Evolutionary conservation across 306 rosid genomes (phyloP).

Genomic region (Fragaria nilgerrensis): DNA sequence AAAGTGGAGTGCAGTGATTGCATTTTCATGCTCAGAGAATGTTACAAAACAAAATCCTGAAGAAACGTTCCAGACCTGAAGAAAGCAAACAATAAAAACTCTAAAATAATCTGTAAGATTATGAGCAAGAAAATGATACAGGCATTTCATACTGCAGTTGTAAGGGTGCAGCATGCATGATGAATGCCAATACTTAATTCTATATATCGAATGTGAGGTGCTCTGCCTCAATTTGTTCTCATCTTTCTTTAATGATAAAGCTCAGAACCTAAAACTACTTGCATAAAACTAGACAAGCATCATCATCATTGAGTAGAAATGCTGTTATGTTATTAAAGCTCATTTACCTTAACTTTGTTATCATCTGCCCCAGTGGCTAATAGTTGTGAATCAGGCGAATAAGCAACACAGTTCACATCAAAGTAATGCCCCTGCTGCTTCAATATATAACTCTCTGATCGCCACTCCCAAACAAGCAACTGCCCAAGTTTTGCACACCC

Average conservation of each 20-base stretch:
- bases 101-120: neutral
- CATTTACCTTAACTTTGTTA: constrained; percentile 88
- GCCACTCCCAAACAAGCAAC: constrained; percentile 97
- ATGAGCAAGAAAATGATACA: neutral
- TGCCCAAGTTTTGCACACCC: constrained; percentile 94
- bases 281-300: neutral
- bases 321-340: neutral
- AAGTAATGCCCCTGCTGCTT: constrained; percentile 99
- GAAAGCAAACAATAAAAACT: constrained; percentile 27
- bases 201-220: neutral
- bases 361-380: constrained; percentile 98
- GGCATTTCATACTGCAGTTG: neutral
- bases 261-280: neutral
- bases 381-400: constrained; percentile 78
- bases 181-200: neutral
- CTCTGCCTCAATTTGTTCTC: neutral
- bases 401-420: constrained; percentile 83
- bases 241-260: neutral
- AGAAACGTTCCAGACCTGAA: constrained; percentile 84
- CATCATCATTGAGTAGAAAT: neutral
- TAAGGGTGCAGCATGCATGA: neutral
- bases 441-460: constrained; percentile 83
- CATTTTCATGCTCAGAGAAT: constrained; percentile 82
- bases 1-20: constrained; percentile 90
- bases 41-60: constrained; percentile 91